These are phyloP conservation scores for Stemphylium lycopersici DNA, from an alignment of 2,329 filamentous ascomycete genomes.

Conservation along the genomic window DNA sequence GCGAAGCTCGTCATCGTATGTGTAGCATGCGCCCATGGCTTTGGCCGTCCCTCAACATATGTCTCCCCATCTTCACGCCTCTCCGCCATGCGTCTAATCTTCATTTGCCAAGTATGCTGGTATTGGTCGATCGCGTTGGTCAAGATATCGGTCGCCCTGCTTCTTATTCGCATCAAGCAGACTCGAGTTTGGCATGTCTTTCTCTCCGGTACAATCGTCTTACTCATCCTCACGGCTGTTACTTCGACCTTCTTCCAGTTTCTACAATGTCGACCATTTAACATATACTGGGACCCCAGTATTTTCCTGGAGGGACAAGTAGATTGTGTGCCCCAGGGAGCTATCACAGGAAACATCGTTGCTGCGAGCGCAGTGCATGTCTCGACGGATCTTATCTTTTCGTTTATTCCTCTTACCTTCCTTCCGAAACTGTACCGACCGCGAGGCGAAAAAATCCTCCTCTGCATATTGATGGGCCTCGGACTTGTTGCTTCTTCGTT, in stretches of 20 bases:
- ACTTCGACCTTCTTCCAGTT: slow-evolving; percentile 33
- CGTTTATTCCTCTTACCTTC: slow-evolving; percentile 29
- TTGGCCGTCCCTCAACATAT: slow-evolving; percentile 30
- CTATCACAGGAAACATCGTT: slow-evolving; percentile 35
- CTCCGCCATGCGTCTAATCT: slow-evolving; percentile 28
- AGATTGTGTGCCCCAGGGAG: slow-evolving; percentile 16
- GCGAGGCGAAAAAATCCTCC: slow-evolving; percentile 30
- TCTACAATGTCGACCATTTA: slow-evolving; percentile 34
- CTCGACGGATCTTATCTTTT: slow-evolving; percentile 26
- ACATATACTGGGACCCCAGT: slow-evolving; percentile 33
- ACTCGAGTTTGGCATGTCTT: slow-evolving; percentile 27
- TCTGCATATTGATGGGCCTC: slow-evolving; percentile 30
- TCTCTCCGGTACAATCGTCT: slow-evolving; percentile 22
- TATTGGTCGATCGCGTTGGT: slow-evolving; percentile 35
- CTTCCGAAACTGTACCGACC: slow-evolving; percentile 29
- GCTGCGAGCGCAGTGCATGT: slow-evolving; percentile 27
- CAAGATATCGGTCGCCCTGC: slow-evolving; percentile 31
- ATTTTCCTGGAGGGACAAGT: slow-evolving; percentile 13
- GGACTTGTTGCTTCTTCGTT: slow-evolving; percentile 29
- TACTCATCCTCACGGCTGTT: slow-evolving; percentile 23
- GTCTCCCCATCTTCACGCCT: slow-evolving; percentile 22
- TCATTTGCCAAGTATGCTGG: slow-evolving; percentile 35
- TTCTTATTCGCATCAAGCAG: slow-evolving; percentile 32
- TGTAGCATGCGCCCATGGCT: slow-evolving; percentile 25
- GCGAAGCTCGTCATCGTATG: slow-evolving; percentile 26